Evolutionary conservation across 2,329 filamentous ascomycete genomes (phyloP), one percentile per base, ranked within the genome.

Genomic region (Thelonectria discophora): DNA sequence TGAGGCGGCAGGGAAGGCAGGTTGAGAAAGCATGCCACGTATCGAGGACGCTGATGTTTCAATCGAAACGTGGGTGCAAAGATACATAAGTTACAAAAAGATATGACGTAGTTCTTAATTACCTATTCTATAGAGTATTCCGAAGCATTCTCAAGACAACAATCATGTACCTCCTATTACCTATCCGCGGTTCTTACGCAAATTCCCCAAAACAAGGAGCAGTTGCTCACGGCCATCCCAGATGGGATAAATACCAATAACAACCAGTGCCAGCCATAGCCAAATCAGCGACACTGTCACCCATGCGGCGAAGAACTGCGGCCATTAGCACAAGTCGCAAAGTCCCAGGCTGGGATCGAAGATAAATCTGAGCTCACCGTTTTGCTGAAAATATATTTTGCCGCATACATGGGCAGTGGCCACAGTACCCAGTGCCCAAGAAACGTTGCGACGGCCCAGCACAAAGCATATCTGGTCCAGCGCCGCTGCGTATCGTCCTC

Each of bases 231-330:
- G 46, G 6, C 63, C 60, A 47, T 65, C 56, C 45, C 52, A 63
- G 13, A 65, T 47, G 9, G 60, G 63, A 32, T 63, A 60, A 20
- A 65, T 63, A 10, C 56, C 56, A 13, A 58, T 58, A 3, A 55
- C 53, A 30, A 60, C 12, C n/a, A 65, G 34, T 13, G 63, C 47
- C 30, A 58, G 32, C 53, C 60, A 65, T 3, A 63, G 32, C 56
- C 59, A 65, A 18, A 60, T 58, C 12, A 65, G 42, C 17, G 56
- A 59, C 3, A 60, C 42, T 1, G 58, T 53, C 3, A 51, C 52
- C 63, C 60, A 63, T 11, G 60, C 63, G 3, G 56, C 56, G 27
- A 65, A 63, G 37, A 65, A 63, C 53, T 60, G 17, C 11, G 8
- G 7, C 7, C 27, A 10, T 3, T 43, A 42, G 47, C 12, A 56